Evolutionary conservation across 352 stramenopile species (phyloP), one percentile per base, ranked within the genome.

Genomic region (Stephanocyclus meneghinianus): DNA sequence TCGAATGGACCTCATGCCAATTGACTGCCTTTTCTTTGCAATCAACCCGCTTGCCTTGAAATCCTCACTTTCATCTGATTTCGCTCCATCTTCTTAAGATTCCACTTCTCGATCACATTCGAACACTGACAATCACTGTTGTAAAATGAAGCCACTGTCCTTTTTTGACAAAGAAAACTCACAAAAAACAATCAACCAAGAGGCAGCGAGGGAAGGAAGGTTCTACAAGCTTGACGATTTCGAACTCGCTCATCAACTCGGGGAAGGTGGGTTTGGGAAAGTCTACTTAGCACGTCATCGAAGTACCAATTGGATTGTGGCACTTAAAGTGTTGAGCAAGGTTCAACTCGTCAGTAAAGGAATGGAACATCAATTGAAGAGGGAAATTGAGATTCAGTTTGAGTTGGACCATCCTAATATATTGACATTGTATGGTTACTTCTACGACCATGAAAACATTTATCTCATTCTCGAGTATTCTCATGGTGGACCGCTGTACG

Each of bases 331-430:
- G 1, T 87, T 99, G 64, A 95, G 98, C 77, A 99, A 99, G 85
- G 91, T 89, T 67, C 96, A 99, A 87, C 92, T 99, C 6, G 90
- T 98, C 47, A 98, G 98, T 89, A 96, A 92, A 51, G 96, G 95
- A 45, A 97, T 99, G 44, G 97, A 99, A 84, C 95, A 99, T 82
- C 97, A 99, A 84, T 81, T 99, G 29, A 94, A 97, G 4, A 94
- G 97, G 9, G 98, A 99, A 90, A 99, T 99, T 75, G 97, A 99
- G 91, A 99, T 99, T 80, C 98, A 99, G 89, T 98, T 95, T 18
- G 95, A 99, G 73, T 79, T 99, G 42, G 91, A 96, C 15, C 96
- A 99, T 85, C 94, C 95, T 66, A 98, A 99, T 74, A 99, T 99
- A 59, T 83, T 99, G 45, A 90, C 97, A 26, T 93, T 99, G 74